These are phyloP conservation scores for Yarrowia deformans DNA, from an alignment of 805 yeast genomes.

Conservation along the genomic window DNA sequence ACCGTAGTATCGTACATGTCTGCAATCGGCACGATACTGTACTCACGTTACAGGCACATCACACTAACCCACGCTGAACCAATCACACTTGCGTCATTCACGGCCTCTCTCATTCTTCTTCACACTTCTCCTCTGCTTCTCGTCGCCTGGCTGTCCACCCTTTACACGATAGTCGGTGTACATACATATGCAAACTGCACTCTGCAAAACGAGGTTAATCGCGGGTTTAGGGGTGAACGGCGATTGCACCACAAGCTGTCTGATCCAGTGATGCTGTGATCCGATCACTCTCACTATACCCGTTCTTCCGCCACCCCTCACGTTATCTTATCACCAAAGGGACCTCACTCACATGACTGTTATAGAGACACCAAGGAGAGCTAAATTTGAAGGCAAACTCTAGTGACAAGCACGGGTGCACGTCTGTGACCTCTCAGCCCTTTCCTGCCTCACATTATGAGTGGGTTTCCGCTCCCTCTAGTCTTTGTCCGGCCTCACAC, in stretches of 20 bases:
- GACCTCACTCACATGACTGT: slow-evolving; percentile 5
- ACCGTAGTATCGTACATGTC: too few species aligned
- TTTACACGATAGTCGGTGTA: background rate
- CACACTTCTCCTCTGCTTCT: background rate
- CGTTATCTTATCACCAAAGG: background rate
- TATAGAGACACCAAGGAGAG: background rate
- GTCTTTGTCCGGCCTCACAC: slow-evolving; percentile 5
- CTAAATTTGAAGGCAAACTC: slow-evolving; percentile 18
- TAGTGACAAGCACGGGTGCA: background rate
- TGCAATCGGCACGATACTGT: too few species aligned
- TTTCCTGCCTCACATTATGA: slow-evolving; percentile 16
- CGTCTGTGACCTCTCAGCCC: background rate
- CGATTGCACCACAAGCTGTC: too few species aligned
- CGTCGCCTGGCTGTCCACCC: background rate
- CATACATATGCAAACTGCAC: slow-evolving; percentile 1
- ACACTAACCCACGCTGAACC: background rate
- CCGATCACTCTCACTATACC: background rate
- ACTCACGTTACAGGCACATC: background rate
- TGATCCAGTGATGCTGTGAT: background rate
- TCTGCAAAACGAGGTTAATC: slow-evolving; percentile 29
- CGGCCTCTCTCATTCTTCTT: slow-evolving; percentile 8
- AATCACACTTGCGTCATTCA: background rate
- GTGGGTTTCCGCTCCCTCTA: slow-evolving; percentile 3
- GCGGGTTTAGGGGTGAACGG: background rate
- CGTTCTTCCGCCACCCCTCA: too few species aligned